phyloP scores from a whole-genome alignment of 2,329 filamentous ascomycete species.

The Xylaria digitata region DNA sequence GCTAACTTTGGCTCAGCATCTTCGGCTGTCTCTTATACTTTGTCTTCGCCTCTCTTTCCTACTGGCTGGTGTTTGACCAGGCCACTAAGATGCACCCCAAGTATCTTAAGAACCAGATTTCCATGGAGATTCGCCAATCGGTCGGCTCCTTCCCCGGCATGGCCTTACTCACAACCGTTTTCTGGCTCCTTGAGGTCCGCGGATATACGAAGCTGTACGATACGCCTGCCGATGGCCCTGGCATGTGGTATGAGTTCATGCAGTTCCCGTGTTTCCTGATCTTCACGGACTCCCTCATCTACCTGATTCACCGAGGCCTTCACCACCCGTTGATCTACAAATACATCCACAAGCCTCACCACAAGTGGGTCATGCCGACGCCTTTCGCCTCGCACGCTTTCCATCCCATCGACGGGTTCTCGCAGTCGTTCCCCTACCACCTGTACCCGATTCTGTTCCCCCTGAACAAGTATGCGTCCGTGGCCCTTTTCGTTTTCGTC shows the following conservation, averaged over 20 bases:
- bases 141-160: slow-evolving; percentile 82
- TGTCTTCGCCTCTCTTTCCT: slow-evolving; percentile 83
- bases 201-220: slow-evolving; percentile 92
- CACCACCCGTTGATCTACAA: slow-evolving; percentile 85
- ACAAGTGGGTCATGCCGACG: slow-evolving; percentile 99
- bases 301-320: slow-evolving; percentile 81
- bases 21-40: slow-evolving; percentile 90
- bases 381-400: slow-evolving; percentile 94
- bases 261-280: slow-evolving; percentile 86
- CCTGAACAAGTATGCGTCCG: slow-evolving; percentile 88
- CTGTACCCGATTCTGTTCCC: slow-evolving; percentile 93
- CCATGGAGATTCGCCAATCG: slow-evolving; percentile 85
- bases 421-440: slow-evolving; percentile 91
- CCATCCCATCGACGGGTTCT: slow-evolving; percentile 91
- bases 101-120: slow-evolving; percentile 93
- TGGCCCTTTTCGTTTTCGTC: slow-evolving; percentile 88
- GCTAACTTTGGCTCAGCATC: slow-evolving; percentile 66
- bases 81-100: slow-evolving; percentile 88
- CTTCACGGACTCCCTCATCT: slow-evolving; percentile 83
- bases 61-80: slow-evolving; percentile 92
- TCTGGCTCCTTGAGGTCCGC: slow-evolving; percentile 85
- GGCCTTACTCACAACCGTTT: slow-evolving; percentile 81
- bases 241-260: slow-evolving; percentile 78
- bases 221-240: slow-evolving; percentile 77
- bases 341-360: slow-evolving; percentile 92